Conservation (phyloP, 2,329 filamentous ascomycete species). For the Pseudogymnoascus sp. region DNA sequence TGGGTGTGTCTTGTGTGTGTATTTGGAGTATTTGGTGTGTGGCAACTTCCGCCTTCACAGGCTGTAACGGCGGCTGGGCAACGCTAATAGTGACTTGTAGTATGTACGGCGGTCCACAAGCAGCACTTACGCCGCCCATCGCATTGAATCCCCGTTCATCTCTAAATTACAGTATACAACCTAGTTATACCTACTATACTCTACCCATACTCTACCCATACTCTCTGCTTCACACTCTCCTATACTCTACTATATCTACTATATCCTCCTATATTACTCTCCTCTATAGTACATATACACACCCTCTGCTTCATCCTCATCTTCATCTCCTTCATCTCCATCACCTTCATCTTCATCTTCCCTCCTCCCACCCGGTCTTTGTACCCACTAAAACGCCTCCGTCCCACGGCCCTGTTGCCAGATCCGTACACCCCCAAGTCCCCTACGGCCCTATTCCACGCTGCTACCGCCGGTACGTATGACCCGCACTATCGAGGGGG, state of each 20-base stretch:
- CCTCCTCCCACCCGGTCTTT: neutral
- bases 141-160: too few species aligned
- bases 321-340: too few species aligned
- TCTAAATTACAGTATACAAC: too few species aligned
- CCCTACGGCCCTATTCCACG: slow-evolving; percentile 1
- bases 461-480: slow-evolving; percentile 4
- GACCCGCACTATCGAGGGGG: neutral
- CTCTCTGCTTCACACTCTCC: too few species aligned
- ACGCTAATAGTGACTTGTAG: too few species aligned
- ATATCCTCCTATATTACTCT: too few species aligned
- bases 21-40: neutral
- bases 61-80: too few species aligned
- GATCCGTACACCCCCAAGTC: neutral
- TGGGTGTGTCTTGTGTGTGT: too few species aligned
- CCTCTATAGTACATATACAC: neutral
- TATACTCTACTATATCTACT: too few species aligned
- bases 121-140: neutral
- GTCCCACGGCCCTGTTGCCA: neutral
- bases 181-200: too few species aligned
- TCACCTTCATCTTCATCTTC: neutral
- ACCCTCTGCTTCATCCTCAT: neutral
- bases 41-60: neutral
- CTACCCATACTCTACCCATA: too few species aligned
- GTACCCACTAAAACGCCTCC: neutral
- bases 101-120: too few species aligned